A percentile compares a stretch with the other conserved stretches of the same genome.
These are phyloP conservation scores for Saccharum hybrid DNA, from an alignment of 202 grass and related monocot genomes.

Conservation along the genomic window DNA sequence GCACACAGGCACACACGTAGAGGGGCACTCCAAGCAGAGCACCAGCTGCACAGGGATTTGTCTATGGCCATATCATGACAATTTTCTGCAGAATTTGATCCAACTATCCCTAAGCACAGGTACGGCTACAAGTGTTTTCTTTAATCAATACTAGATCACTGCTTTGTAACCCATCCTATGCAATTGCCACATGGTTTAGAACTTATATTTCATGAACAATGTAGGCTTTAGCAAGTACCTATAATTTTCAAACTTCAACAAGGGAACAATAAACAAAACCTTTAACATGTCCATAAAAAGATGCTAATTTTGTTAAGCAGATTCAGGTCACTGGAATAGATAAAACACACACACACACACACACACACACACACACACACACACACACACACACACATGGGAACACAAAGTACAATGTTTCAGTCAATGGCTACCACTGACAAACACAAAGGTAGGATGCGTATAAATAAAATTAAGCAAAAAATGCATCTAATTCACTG, in stretches of 20 bases:
- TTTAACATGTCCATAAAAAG: not conserved
- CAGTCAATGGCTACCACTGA: not conserved
- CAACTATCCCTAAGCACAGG: not conserved
- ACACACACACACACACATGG: too few relatives aligned
- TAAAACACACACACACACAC: too few relatives aligned
- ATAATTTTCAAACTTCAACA: not conserved
- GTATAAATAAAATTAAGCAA: not conserved
- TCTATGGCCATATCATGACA: not conserved
- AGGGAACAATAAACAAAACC: not conserved
- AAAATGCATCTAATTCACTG: not conserved
- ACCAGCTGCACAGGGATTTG: not conserved
- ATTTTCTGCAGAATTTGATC: not conserved
- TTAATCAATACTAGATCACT: not conserved
- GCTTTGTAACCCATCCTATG: not conserved
- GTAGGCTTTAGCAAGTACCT: not conserved
- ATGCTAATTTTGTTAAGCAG: too few relatives aligned
- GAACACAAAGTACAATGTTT: not conserved
- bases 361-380: too few relatives aligned
- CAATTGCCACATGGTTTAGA: too few relatives aligned
- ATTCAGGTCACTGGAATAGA: not conserved
- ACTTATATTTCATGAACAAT: not conserved
- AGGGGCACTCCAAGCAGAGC: not conserved
- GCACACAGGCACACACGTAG: not conserved
- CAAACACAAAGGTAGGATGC: not conserved
- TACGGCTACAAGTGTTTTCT: not conserved